These are phyloP conservation scores for Wickerhamiella allomyrinae DNA, from an alignment of 805 yeast genomes.

Conservation along the genomic window DNA sequence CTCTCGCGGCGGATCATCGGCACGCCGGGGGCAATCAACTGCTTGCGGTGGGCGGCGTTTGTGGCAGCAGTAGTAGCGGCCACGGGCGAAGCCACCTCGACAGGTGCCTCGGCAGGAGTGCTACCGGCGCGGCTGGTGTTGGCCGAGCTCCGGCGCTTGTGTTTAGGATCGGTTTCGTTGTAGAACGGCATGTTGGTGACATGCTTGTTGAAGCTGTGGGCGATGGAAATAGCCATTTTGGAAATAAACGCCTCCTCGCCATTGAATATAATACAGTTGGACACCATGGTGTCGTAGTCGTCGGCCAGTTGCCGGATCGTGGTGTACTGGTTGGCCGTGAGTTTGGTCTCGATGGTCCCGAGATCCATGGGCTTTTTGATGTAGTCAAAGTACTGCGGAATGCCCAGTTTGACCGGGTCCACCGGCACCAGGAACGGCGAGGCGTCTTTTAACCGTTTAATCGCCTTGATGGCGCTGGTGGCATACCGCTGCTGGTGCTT, in stretches of 20 bases:
- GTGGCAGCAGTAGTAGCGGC: constrained; percentile 19
- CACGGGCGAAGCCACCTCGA: constrained; percentile 25
- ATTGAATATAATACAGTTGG: constrained; percentile 70
- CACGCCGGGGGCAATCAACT: constrained; percentile 26
- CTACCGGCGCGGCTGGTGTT: constrained; percentile 6
- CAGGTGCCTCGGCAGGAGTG: constrained; percentile 19
- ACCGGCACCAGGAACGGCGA: constrained; percentile 82
- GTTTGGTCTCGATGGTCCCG: constrained; percentile 74
- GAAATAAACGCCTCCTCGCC: constrained; percentile 75
- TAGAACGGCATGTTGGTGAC: constrained; percentile 78
- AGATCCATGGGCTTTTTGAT: constrained; percentile 87
- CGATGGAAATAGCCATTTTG: constrained; percentile 81
- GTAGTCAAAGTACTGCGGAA: constrained; percentile 78
- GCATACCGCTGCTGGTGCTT: constrained; percentile 75
- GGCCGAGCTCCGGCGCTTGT: constrained; percentile 7
- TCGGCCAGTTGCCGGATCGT: constrained; percentile 51
- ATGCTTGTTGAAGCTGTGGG: constrained; percentile 86
- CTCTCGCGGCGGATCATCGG: constrained; percentile 65
- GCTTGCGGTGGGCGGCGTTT: constrained; percentile 1
- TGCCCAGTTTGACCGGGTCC: constrained; percentile 72
- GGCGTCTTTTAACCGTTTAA: constrained; percentile 84
- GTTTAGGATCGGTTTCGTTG: constrained; percentile 21
- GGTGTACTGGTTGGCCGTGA: constrained; percentile 55
- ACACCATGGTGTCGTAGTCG: constrained; percentile 75
- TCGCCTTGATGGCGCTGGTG: constrained; percentile 63